Evolutionary conservation across 805 yeast species (phyloP).

Genomic region (Phaffomyces antillensis): DNA sequence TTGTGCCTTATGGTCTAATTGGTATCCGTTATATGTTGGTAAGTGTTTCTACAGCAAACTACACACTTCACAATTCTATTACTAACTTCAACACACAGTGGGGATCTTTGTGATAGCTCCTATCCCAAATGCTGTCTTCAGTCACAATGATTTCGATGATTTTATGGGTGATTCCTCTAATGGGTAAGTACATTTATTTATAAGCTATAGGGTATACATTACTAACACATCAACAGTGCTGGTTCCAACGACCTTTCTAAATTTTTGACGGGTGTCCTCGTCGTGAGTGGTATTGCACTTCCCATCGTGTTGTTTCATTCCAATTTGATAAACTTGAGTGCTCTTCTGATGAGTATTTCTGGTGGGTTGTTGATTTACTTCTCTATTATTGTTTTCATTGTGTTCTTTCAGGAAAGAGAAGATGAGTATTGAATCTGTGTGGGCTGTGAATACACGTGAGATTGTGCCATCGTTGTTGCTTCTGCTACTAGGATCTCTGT

Average conservation of each 20-base stretch:
- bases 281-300: conserved; percentile 66
- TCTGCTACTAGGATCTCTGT: too few species aligned
- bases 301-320: conserved; percentile 78
- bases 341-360: conserved; percentile 65
- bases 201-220: not conserved
- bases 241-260: conserved; percentile 70
- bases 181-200: not conserved
- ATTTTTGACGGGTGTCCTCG: conserved; percentile 69
- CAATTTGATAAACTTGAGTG: conserved; percentile 58
- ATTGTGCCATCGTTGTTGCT: too few species aligned
- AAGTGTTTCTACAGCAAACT: conserved; percentile 17
- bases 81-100: conserved; percentile 25
- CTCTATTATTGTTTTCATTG: conserved; percentile 75
- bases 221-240: conserved; percentile 16
- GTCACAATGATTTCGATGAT: conserved; percentile 40
- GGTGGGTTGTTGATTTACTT: conserved; percentile 85
- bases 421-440: conserved; percentile 25
- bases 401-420: conserved; percentile 54
- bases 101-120: conserved; percentile 66
- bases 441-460: too few species aligned
- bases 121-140: conserved; percentile 57
- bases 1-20: conserved; percentile 81
- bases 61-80: not conserved
- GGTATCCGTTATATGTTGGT: conserved; percentile 81
- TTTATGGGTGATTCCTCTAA: conserved; percentile 48